Conservation (phyloP, 345 rosid species). For the Eucalyptus camaldulensis region DNA sequence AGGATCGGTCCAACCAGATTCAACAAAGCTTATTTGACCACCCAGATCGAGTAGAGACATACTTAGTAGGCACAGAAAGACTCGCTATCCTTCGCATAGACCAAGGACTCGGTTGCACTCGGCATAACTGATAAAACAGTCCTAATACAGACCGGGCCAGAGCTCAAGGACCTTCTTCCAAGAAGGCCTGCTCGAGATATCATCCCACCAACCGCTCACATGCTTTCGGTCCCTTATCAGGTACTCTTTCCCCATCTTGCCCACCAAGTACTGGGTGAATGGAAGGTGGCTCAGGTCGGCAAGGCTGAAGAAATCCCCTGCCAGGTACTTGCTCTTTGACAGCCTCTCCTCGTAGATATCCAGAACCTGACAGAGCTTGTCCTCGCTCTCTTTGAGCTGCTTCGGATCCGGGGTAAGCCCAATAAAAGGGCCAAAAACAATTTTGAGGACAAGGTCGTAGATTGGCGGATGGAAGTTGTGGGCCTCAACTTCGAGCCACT, state of each 20-base stretch:
- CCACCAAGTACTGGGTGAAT: slow-evolving; percentile 41
- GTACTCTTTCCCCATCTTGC: slow-evolving; percentile 28
- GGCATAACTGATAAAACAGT: not conserved
- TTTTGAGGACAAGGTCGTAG: slow-evolving; percentile 16
- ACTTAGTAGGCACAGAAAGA: not conserved
- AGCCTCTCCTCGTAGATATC: slow-evolving; percentile 60
- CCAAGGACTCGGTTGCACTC: not conserved
- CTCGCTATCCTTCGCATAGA: not conserved
- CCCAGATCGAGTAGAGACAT: not conserved
- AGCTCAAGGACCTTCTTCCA: slow-evolving; percentile 39
- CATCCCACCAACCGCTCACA: slow-evolving; percentile 59
- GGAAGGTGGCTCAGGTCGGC: slow-evolving; percentile 71
- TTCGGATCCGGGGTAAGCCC: slow-evolving; percentile 39
- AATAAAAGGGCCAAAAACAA: slow-evolving; percentile 20
- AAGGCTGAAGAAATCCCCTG: slow-evolving; percentile 54
- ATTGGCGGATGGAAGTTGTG: slow-evolving; percentile 37
- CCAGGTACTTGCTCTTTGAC: slow-evolving; percentile 47
- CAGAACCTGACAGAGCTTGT: slow-evolving; percentile 35
- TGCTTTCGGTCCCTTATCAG: slow-evolving; percentile 48
- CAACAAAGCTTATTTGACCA: not conserved
- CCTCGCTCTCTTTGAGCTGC: slow-evolving; percentile 45
- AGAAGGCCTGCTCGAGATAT: slow-evolving; percentile 49
- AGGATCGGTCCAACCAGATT: not conserved
- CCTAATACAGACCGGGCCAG: not conserved
- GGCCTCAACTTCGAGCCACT: slow-evolving; percentile 65